These are phyloP conservation scores for Fragilariopsis cylindrus DNA, from an alignment of 108 stramenopile genomes.

Conservation along the genomic window DNA sequence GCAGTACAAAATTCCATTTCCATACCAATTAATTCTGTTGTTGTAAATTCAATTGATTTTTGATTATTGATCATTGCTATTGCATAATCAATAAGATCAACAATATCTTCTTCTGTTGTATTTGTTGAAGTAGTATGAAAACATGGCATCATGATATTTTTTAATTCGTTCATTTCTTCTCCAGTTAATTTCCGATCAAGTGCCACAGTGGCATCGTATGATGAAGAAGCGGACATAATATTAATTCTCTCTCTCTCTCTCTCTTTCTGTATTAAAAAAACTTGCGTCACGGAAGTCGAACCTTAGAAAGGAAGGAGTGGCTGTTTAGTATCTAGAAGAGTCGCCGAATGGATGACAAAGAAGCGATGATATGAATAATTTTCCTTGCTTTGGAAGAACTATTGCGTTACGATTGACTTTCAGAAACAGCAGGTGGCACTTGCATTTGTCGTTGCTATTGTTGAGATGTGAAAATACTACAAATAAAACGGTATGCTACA, in stretches of 20 bases:
- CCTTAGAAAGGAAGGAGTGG: no score
- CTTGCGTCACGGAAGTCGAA: no score
- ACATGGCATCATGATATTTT: conserved; percentile 30
- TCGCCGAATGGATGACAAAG: no score
- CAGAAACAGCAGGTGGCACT: not conserved
- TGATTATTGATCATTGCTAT: conserved; percentile 76
- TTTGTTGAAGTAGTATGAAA: conserved; percentile 23
- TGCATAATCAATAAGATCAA: conserved; percentile 71
- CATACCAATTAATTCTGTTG: conserved; percentile 67
- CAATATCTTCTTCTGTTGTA: conserved; percentile 48
- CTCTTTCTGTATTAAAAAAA: no score
- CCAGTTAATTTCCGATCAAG: conserved; percentile 51
- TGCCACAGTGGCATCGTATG: conserved; percentile 29
- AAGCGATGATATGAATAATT: no score
- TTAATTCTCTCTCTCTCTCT: no score
- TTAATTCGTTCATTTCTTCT: conserved; percentile 37
- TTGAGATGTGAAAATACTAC: not conserved
- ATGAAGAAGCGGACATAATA: not conserved
- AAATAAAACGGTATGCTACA: not conserved
- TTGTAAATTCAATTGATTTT: conserved; percentile 51
- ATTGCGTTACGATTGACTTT: no score
- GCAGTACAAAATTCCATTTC: conserved; percentile 69
- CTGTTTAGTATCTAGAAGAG: no score
- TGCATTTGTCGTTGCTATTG: not conserved
- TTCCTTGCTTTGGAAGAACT: no score